These are phyloP conservation scores for Podaxis sp. DNA, from an alignment of 768 basidiomycete genomes.

Conservation along the genomic window DNA sequence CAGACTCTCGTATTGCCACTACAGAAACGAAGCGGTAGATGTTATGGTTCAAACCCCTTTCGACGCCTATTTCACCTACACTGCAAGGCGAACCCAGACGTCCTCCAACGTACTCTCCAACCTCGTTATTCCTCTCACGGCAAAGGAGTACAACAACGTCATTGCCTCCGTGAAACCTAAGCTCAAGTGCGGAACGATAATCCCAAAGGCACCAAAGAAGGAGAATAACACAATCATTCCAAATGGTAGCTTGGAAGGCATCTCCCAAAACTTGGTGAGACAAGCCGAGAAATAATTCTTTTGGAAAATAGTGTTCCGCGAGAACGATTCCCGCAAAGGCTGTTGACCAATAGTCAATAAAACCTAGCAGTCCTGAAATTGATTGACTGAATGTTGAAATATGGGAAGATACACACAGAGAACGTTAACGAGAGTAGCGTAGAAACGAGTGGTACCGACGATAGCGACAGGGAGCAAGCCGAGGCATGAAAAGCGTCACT, in stretches of 20 bases:
- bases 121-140: too few species aligned
- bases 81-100: too few species aligned
- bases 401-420: conserved; percentile 44
- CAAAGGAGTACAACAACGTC: too few species aligned
- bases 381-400: not conserved
- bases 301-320: conserved; percentile 67
- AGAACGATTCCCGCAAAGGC: conserved; percentile 61
- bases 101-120: too few species aligned
- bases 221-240: conserved; percentile 63
- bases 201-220: conserved; percentile 46
- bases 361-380: conserved; percentile 25
- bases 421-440: conserved; percentile 60
- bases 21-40: too few species aligned
- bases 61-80: too few species aligned
- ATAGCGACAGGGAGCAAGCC: conserved; percentile 72
- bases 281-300: conserved; percentile 46
- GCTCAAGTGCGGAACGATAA: conserved; percentile 48
- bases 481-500: not conserved
- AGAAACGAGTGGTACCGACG: conserved; percentile 65
- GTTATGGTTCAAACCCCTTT: too few species aligned
- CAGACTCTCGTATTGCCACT: too few species aligned
- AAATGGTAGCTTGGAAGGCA: conserved; percentile 50
- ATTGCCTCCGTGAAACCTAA: too few species aligned
- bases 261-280: conserved; percentile 54
- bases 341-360: conserved; percentile 57